phyloP scores from a whole-genome alignment of 2,329 filamentous ascomycete genomes.

The Blastomyces silverae region DNA sequence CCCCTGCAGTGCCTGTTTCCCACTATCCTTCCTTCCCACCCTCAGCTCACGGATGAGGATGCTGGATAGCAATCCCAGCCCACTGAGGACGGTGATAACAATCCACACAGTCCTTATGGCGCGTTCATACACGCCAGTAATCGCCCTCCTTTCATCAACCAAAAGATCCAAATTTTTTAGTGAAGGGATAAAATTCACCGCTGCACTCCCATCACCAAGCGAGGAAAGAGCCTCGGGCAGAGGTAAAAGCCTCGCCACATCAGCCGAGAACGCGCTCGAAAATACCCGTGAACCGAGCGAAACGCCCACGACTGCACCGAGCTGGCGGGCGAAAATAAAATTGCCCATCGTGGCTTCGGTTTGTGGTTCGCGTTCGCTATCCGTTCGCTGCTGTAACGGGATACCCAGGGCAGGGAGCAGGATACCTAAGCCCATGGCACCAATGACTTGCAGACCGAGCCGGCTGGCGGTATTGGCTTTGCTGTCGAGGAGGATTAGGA shows the following conservation, averaged over 20 bases:
- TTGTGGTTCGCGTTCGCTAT: conserved; percentile 5
- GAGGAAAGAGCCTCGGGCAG: background rate
- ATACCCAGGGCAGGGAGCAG: conserved; percentile 11
- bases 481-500: conserved; percentile 31
- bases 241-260: conserved; percentile 1
- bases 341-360: conserved; percentile 7
- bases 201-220: conserved; percentile 6
- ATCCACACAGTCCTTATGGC: background rate
- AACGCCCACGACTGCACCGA: conserved; percentile 14
- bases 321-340: conserved; percentile 12
- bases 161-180: conserved; percentile 6
- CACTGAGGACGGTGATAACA: background rate
- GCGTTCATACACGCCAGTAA: background rate
- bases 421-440: conserved; percentile 12
- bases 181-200: conserved; percentile 9
- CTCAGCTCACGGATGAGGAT: conserved; percentile 8
- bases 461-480: conserved; percentile 50
- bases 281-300: conserved; percentile 14
- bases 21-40: background rate
- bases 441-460: conserved; percentile 14
- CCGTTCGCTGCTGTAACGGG: conserved; percentile 7
- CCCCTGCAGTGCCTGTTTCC: conserved; percentile 9
- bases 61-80: background rate
- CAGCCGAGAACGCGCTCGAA: conserved; percentile 7
- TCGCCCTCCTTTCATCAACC: background rate